Evolutionary conservation across 176 grass and related monocot species (phyloP).

Genomic region (Musa acuminata): DNA sequence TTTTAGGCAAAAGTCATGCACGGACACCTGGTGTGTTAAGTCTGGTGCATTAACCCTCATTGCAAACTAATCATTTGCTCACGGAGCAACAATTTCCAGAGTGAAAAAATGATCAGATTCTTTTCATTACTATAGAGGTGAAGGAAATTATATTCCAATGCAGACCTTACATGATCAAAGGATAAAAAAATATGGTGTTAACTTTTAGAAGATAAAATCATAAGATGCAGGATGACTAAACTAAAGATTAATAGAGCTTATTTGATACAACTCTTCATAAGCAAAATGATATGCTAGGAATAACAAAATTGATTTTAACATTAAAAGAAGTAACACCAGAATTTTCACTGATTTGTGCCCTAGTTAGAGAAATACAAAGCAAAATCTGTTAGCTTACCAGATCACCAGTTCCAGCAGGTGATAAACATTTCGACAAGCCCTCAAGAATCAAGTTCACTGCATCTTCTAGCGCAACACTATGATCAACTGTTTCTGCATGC

Average conservation of each 20-base stretch:
- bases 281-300: neutral
- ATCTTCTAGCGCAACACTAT: slow-evolving; percentile 34
- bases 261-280: neutral
- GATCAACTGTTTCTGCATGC: slow-evolving; percentile 24
- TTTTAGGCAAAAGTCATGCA: too few relatives aligned
- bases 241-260: neutral
- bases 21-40: too few relatives aligned
- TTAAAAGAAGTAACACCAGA: neutral
- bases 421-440: slow-evolving; percentile 65
- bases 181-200: neutral
- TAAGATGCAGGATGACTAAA: neutral
- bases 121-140: neutral
- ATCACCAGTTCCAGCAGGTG: slow-evolving; percentile 36
- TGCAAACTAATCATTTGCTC: too few relatives aligned
- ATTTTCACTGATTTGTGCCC: neutral
- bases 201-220: neutral
- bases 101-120: neutral
- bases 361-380: slow-evolving; percentile 1
- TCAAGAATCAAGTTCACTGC: slow-evolving; percentile 50
- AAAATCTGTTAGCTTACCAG: slow-evolving; percentile 35
- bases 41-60: too few relatives aligned
- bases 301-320: neutral
- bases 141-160: neutral
- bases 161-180: neutral
- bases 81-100: neutral